Evolutionary conservation across 1,139 yeast genomes (phyloP), one percentile per base, ranked within the genome.

Genomic region (Pichia sp.): DNA sequence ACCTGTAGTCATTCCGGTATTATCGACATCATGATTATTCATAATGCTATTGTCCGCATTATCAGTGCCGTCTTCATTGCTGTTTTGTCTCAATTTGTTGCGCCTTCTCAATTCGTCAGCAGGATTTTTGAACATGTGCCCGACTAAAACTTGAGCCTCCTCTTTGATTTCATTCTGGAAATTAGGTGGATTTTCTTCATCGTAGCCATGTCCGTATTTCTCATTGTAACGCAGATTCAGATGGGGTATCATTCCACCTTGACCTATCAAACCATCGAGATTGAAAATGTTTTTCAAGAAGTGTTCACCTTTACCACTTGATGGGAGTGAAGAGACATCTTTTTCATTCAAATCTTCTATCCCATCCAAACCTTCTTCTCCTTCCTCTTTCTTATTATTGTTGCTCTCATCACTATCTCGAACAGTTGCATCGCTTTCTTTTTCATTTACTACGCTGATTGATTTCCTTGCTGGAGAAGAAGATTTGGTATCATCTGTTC

Each of bases 91-190:
- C 13, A 32, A 16, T 5, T 31, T 40, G 26, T 29, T 53, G 26
- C 38, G 50, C 6, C 41, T 45, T 19, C 45, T 54, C 16, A 53
- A 47, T 16, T 53, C 52, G 3, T 54, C 53, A 8, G 52, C 23
- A 2, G 56, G 56, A 26, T 34, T 53, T 19, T 26, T 48, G 4
- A 54, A 40, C 53, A 53, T 50, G 11, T 43, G 60, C 5, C 55
- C 56, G 8, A 65, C 64, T 10, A 65, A 47, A 19, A 57, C 66
- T 23, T 60, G 60, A 11, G 67, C 68, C 50, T 64, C 66, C n/a
- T 53, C 54, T 15, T 56, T 56, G 13, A 61, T 50, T 36, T 57
- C 59, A 3, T 57, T 54, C 15, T 52, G 54, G 31, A 55, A 57
- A 49, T 57, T 43, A 7, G 53, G 56, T 8, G 56, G 56, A 34